Conservation (phyloP, 2,329 filamentous ascomycete genomes). For the Hawksworthiomyces lignivorus region DNA sequence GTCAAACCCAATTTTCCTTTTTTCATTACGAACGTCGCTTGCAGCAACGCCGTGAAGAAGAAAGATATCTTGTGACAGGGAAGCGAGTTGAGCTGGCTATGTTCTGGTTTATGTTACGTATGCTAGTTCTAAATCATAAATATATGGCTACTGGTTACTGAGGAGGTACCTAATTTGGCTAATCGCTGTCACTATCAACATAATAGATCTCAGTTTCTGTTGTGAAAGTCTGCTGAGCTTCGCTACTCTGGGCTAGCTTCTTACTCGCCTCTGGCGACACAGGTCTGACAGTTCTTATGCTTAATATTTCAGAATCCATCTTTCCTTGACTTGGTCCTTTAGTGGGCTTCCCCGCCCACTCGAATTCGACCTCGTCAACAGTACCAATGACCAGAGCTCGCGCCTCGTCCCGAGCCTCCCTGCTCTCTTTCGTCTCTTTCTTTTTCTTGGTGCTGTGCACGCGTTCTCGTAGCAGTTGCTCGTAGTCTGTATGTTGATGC, state of each 20-base stretch:
- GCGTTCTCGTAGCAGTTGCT: constrained; percentile 24
- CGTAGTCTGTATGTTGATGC: constrained; percentile 40
- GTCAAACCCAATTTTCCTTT: constrained; percentile 11
- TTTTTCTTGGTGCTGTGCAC: background rate
- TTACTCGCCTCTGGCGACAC: too few species aligned
- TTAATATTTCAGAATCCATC: too few species aligned
- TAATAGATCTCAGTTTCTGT: too few species aligned
- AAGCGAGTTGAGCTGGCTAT: too few species aligned
- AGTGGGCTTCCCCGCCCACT: constrained; percentile 1
- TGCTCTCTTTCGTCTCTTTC: background rate
- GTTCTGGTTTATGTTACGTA: too few species aligned
- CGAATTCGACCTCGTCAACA: constrained; percentile 4
- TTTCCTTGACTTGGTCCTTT: too few species aligned
- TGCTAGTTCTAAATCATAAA: too few species aligned
- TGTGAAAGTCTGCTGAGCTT: too few species aligned
- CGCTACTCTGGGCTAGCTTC: too few species aligned
- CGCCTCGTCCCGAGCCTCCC: constrained; percentile 14
- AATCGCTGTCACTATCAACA: constrained; percentile 10
- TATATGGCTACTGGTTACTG: too few species aligned
- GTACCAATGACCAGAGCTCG: constrained; percentile 12
- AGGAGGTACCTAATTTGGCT: too few species aligned
- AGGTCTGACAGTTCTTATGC: too few species aligned
- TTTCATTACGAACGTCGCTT: constrained; percentile 16
- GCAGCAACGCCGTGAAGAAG: constrained; percentile 13
- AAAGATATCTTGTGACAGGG: background rate